Evolutionary conservation across 1,139 yeast species (phyloP), one percentile per base, ranked within the genome.

Genomic region (Sugiyamaella sp.): DNA sequence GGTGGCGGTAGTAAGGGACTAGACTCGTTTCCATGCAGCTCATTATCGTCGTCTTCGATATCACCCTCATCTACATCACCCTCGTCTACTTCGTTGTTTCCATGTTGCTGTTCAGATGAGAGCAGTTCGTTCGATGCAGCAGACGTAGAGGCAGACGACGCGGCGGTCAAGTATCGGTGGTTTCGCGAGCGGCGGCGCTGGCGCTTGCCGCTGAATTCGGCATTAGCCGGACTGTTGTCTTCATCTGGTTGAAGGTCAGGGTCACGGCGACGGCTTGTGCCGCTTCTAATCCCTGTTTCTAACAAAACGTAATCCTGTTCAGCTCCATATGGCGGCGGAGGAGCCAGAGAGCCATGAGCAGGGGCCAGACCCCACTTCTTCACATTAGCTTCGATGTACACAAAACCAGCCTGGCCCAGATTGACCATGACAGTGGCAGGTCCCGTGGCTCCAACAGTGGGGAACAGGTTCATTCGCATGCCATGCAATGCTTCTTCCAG

Each of bases 301-400:
- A 74, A 60, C 43, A 74, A 59, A 19, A 74, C 71, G 29, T 73
- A 72, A 49, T 73, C 76, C 8, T 72, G 74, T 54, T 77, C 80
- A 24, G 75, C 73, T 32, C 84, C 82, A 61, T 86, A 86, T 1
- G 87, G 78, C 0, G 93, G 93, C 1, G 93, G 93, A 1, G 89
- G 85, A 2, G 89, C 89, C 56, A 86, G 77, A 1, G 81, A 78
- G 1, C 91, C 93, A 54, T 75, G 83, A 40, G 81, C 80, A 45
- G 87, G 86, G 24, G 96, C 96, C 62, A 93, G 86, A 2, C 97
- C 97, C 78, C 95, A 89, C 69, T 90, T 91, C 63, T 89, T 80
- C 27, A 89, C 96, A 69, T 93, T 91, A 4, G 97, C 98, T 70
- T 93, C 98, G 55, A 93, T 89, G 76, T 88, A 91, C 1, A 93